Evolutionary conservation across 768 basidiomycete genomes (phyloP).

Genomic region (Russula sp.): DNA sequence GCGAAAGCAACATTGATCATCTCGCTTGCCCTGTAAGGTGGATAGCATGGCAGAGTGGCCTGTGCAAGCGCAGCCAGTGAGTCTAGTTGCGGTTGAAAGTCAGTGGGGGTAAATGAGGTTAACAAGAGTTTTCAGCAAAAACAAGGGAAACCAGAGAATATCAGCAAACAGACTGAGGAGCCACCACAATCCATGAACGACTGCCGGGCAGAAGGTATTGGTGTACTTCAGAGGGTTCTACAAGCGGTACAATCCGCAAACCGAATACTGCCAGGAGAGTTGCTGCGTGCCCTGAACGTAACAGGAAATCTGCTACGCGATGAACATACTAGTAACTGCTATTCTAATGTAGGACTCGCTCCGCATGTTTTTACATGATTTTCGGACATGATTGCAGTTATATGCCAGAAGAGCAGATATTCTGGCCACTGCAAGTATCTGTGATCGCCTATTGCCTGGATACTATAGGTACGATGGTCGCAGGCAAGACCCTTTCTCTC

Average conservation of each 20-base stretch:
- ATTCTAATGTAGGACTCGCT: conserved; percentile 68
- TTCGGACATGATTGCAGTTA: conserved; percentile 54
- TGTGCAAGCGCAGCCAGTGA: background rate
- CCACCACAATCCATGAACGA: background rate
- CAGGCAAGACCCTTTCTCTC: conserved; percentile 16
- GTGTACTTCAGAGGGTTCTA: conserved; percentile 79
- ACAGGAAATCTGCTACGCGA: conserved; percentile 48
- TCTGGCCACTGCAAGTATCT: conserved; percentile 96
- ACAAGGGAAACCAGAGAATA: background rate
- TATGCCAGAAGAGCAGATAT: conserved; percentile 98
- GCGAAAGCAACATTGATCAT: too few relatives aligned
- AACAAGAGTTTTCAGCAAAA: background rate
- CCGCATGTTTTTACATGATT: background rate
- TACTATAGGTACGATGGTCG: conserved; percentile 75
- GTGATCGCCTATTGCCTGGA: conserved; percentile 92
- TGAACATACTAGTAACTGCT: conserved; percentile 96
- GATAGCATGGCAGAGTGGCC: too few relatives aligned
- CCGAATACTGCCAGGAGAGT: conserved; percentile 86
- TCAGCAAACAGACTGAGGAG: background rate
- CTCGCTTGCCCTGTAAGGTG: too few relatives aligned
- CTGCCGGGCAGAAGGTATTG: conserved; percentile 46
- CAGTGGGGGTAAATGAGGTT: background rate
- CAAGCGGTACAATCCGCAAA: conserved; percentile 93
- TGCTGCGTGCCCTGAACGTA: background rate
- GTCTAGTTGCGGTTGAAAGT: background rate